These are phyloP conservation scores for Sindora glabra DNA, from an alignment of 306 rosid species.

Conservation along the genomic window DNA sequence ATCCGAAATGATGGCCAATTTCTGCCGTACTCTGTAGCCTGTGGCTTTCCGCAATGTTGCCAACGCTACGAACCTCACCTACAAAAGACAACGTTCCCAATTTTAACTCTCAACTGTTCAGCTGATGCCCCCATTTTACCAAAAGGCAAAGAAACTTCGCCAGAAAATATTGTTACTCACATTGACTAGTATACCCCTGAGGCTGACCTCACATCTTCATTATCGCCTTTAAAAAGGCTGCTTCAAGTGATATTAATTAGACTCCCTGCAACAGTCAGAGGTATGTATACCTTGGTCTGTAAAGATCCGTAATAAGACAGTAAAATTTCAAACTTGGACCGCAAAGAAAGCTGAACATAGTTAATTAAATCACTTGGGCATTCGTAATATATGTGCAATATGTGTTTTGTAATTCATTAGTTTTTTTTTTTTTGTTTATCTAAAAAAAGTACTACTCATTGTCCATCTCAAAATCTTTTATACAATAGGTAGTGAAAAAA, in stretches of 20 bases:
- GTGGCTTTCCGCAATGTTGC: slow-evolving; percentile 17
- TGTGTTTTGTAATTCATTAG: too few relatives aligned
- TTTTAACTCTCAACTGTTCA: slow-evolving; percentile 34
- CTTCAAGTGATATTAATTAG: slow-evolving; percentile 42
- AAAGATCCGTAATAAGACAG: too few relatives aligned
- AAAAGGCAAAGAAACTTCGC: slow-evolving; percentile 56
- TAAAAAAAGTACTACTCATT: too few relatives aligned
- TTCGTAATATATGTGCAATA: too few relatives aligned
- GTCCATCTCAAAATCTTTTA: too few relatives aligned
- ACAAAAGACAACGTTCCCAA: slow-evolving; percentile 43
- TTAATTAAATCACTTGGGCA: too few relatives aligned
- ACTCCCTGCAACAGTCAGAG: slow-evolving; percentile 14
- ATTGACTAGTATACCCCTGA: slow-evolving; percentile 74
- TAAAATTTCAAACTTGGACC: too few relatives aligned
- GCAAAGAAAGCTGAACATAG: too few relatives aligned
- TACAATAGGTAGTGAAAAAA: too few relatives aligned
- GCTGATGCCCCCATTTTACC: slow-evolving; percentile 64
- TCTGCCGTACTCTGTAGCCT: background rate
- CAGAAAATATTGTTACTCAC: slow-evolving; percentile 32
- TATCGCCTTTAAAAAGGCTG: slow-evolving; percentile 88
- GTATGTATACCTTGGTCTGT: slow-evolving; percentile 47
- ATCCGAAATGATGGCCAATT: too few relatives aligned
- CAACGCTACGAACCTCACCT: slow-evolving; percentile 23
- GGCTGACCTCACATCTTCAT: slow-evolving; percentile 75
- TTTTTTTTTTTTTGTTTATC: too few relatives aligned